Percentiles rank a stretch among this genome's conserved stretches.
Conservation (phyloP, 495 filamentous ascomycete genomes). For the Penicillium bialowiezense region DNA sequence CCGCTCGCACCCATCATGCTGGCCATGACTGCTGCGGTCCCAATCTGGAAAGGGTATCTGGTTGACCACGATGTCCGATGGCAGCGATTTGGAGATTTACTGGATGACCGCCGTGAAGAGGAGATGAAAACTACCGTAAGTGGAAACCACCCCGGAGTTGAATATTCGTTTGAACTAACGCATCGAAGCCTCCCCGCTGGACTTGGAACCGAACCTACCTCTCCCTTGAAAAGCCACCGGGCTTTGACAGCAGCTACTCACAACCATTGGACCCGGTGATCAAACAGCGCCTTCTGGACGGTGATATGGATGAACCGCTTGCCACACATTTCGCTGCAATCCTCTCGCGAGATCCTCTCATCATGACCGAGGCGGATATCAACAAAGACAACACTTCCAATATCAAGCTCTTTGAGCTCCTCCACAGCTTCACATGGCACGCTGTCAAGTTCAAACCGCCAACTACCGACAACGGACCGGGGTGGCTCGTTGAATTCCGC, state of each 20-base stretch:
- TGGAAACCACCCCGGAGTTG: constrained; percentile 58
- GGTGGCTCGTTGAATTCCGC: constrained; percentile 1
- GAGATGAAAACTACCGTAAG: constrained; percentile 67
- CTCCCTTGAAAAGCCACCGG: constrained; percentile 65
- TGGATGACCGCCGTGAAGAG: constrained; percentile 81
- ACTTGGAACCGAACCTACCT: constrained; percentile 91
- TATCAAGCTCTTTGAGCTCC: constrained; percentile 84
- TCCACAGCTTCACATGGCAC: constrained; percentile 90
- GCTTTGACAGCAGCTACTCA: constrained; percentile 60
- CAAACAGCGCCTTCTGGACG: constrained; percentile 70
- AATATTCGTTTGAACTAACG: constrained; percentile 55
- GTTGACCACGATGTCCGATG: constrained; percentile 87
- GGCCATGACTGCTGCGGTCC: constrained; percentile 86
- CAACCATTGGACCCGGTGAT: constrained; percentile 73
- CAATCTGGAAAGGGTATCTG: constrained; percentile 88
- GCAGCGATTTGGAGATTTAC: constrained; percentile 82
- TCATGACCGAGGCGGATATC: constrained; percentile 81
- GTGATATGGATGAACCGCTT: constrained; percentile 85
- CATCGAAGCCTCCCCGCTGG: constrained; percentile 48
- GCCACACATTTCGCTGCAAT: constrained; percentile 90
- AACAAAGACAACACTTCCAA: constrained; percentile 68
- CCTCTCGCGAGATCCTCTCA: constrained; percentile 87
- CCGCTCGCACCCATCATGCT: constrained; percentile 83
- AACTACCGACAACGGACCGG: not conserved
- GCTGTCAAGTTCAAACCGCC: not conserved